Conservation (phyloP, 176 grass and related monocot genomes). For the Microstegium vimineum region DNA sequence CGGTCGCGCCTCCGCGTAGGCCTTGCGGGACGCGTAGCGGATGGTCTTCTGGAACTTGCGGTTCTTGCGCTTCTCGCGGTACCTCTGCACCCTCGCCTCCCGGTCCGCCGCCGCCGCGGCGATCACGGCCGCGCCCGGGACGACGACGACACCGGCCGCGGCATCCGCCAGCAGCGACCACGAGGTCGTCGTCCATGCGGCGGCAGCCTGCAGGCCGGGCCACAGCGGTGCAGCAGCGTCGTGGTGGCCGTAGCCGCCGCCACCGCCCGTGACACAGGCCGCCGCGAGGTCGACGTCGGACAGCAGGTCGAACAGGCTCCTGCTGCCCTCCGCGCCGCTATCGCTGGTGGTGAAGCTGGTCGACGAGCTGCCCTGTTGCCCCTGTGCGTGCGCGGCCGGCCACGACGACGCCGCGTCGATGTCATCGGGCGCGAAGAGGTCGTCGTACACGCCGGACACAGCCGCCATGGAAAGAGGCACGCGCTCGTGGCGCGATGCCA, state of each 20-base stretch:
- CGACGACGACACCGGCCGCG: background rate
- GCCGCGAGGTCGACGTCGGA: constrained; percentile 29
- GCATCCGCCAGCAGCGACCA: background rate
- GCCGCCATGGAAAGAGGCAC: constrained; percentile 22
- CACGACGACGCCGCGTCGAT: constrained; percentile 19
- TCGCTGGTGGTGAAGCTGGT: constrained; percentile 23
- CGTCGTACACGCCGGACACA: constrained; percentile 40
- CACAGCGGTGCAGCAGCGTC: constrained; percentile 16
- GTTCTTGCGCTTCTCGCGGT: constrained; percentile 69
- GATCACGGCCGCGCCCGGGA: background rate
- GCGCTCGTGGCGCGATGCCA: constrained; percentile 46
- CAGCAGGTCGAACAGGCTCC: constrained; percentile 38
- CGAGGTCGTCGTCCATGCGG: background rate
- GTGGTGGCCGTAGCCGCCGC: background rate
- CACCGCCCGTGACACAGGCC: constrained; percentile 8
- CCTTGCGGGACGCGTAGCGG: constrained; percentile 73
- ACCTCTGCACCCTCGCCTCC: constrained; percentile 56
- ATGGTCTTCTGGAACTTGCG: constrained; percentile 79
- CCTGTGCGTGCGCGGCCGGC: background rate
- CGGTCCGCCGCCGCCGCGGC: constrained; percentile 28
- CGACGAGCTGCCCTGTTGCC: constrained; percentile 32
- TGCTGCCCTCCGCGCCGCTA: constrained; percentile 15
- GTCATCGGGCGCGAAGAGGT: constrained; percentile 40
- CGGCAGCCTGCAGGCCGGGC: background rate
- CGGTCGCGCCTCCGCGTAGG: constrained; percentile 59